These are phyloP conservation scores for Incumbomyces delicatus DNA, from an alignment of 2,329 filamentous ascomycete genomes.

Conservation along the genomic window DNA sequence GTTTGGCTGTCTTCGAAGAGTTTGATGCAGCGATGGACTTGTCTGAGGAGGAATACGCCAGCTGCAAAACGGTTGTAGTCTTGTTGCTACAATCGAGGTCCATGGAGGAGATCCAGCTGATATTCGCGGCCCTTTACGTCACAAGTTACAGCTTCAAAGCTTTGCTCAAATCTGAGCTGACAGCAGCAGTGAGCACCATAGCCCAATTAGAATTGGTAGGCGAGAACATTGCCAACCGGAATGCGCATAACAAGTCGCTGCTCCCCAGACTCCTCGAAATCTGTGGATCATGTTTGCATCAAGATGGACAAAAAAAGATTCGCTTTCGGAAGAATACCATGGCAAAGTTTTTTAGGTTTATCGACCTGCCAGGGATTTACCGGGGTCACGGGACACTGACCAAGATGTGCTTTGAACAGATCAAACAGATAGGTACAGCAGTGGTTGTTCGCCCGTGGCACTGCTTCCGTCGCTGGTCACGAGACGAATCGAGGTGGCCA, in stretches of 20 bases:
- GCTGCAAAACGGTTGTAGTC: not conserved
- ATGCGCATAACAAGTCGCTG: not conserved
- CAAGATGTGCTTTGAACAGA: slow-evolving; percentile 3
- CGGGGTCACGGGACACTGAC: slow-evolving; percentile 1
- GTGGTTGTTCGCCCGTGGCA: slow-evolving; percentile 1
- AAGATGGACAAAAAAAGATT: not conserved
- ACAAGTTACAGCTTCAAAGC: not conserved
- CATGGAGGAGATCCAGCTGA: not conserved
- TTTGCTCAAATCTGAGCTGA: not conserved
- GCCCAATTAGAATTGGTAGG: not conserved
- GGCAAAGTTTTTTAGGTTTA: not conserved
- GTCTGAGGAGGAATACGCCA: not conserved
- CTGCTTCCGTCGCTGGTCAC: not conserved
- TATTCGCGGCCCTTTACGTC: not conserved
- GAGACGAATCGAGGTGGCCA: not conserved
- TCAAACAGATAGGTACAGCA: not conserved
- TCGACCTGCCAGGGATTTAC: not conserved
- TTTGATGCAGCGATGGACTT: not conserved
- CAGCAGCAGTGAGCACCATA: not conserved
- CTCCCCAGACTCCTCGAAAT: not conserved
- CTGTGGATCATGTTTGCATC: not conserved
- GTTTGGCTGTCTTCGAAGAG: not conserved
- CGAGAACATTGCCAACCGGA: not conserved
- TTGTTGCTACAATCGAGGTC: not conserved
- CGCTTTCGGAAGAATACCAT: not conserved